Evolutionary conservation across 352 stramenopile species (phyloP).

Genomic region (Pythium oligandrum): DNA sequence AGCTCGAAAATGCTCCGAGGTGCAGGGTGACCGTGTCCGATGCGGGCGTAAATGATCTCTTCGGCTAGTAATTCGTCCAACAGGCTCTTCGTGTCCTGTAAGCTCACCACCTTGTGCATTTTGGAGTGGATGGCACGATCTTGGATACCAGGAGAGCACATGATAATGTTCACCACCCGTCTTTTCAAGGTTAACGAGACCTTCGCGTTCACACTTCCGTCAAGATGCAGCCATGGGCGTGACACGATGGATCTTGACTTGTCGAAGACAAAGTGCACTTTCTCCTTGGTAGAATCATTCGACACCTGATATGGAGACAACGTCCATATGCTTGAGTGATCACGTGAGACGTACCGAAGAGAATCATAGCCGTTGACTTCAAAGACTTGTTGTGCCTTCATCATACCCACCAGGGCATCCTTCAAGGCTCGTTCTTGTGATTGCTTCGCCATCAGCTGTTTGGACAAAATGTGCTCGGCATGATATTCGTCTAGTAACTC

Average conservation of each 20-base stretch:
- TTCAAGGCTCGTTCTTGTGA: conserved; percentile 19
- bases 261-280: conserved; percentile 71
- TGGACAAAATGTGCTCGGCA: too few species aligned
- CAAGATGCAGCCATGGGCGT: conserved; percentile 69
- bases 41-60: conserved; percentile 54
- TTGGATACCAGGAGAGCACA: conserved; percentile 64
- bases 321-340: conserved; percentile 49
- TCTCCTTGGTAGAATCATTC: conserved; percentile 39
- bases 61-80: conserved; percentile 62
- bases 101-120: conserved; percentile 62
- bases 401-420: conserved; percentile 26
- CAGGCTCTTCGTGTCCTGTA: conserved; percentile 66
- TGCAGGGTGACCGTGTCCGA: conserved; percentile 17
- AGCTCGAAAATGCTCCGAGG: conserved; percentile 19
- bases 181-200: conserved; percentile 60
- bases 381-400: conserved; percentile 35
- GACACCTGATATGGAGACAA: conserved; percentile 52
- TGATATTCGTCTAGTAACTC: too few species aligned
- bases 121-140: conserved; percentile 56
- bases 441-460: too few species aligned
- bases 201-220: conserved; percentile 56
- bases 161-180: conserved; percentile 77
- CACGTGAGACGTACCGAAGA: conserved; percentile 42
- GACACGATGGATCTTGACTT: conserved; percentile 48
- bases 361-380: conserved; percentile 63